phyloP scores from a whole-genome alignment of 2,329 filamentous ascomycete species.

The Tolypocladium ovalisporum region DNA sequence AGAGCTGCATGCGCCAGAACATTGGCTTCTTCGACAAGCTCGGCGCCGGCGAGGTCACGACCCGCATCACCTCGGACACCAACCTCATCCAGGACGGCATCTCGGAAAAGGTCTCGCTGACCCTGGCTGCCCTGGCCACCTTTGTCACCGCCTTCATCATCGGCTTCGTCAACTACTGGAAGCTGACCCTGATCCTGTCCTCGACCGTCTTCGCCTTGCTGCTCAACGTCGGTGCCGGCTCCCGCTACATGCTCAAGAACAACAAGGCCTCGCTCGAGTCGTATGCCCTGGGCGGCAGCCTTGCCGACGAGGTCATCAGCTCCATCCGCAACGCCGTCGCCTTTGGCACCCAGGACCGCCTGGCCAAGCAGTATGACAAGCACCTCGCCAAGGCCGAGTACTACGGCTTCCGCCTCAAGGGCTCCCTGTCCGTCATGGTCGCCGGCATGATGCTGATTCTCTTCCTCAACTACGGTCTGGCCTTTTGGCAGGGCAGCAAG shows the following conservation, averaged over 20 bases:
- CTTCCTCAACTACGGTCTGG: conserved; percentile 77
- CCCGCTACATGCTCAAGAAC: conserved; percentile 66
- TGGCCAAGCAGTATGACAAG: conserved; percentile 74
- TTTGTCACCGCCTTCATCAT: conserved; percentile 87
- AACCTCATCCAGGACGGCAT: conserved; percentile 91
- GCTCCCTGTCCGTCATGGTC: conserved; percentile 65
- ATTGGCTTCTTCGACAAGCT: conserved; percentile 91
- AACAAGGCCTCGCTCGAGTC: conserved; percentile 68
- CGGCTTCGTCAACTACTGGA: conserved; percentile 86
- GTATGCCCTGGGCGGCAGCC: conserved; percentile 74
- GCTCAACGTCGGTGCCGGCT: conserved; percentile 64
- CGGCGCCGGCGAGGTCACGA: conserved; percentile 86
- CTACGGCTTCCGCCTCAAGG: conserved; percentile 68
- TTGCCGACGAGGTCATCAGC: conserved; percentile 90
- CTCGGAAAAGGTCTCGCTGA: conserved; percentile 77
- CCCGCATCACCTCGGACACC: conserved; percentile 86
- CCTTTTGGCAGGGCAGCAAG: conserved; percentile 78
- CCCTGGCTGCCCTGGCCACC: conserved; percentile 63
- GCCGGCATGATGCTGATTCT: conserved; percentile 74
- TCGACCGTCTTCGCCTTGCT: conserved; percentile 73
- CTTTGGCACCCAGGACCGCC: conserved; percentile 84
- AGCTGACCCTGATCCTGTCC: conserved; percentile 76
- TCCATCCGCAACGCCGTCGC: conserved; percentile 87
- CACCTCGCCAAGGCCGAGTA: conserved; percentile 64
- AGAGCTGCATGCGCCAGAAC: conserved; percentile 76